Evolutionary conservation across 2,329 filamentous ascomycete species (phyloP).

Genomic region (Colletotrichum paranaense): DNA sequence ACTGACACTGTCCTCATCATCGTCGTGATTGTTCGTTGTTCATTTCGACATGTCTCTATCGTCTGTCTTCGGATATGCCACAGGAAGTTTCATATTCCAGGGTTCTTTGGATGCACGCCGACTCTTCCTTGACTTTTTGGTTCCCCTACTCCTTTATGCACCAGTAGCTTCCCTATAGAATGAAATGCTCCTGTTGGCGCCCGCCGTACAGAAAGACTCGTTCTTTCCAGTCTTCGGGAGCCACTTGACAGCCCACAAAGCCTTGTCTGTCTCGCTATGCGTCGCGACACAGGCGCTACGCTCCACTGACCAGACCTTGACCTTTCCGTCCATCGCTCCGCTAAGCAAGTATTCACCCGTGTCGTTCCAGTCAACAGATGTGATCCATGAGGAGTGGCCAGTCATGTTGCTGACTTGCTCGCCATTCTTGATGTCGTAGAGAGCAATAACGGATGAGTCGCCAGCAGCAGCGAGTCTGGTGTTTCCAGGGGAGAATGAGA

Average conservation of each 20-base stretch:
- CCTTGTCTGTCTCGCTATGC: conserved; percentile 88
- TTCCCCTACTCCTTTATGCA: conserved; percentile 2
- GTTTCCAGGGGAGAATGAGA: conserved; percentile 88
- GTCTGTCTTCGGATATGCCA: neutral
- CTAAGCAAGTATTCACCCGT: conserved; percentile 92
- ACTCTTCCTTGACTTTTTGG: neutral
- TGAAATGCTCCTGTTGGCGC: conserved; percentile 78
- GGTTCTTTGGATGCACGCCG: conserved; percentile 5
- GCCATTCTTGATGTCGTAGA: conserved; percentile 93
- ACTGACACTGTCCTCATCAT: neutral
- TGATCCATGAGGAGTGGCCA: conserved; percentile 88
- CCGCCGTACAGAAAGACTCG: conserved; percentile 82
- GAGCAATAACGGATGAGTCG: conserved; percentile 86
- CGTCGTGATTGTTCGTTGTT: neutral
- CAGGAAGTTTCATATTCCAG: neutral
- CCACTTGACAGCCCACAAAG: conserved; percentile 88
- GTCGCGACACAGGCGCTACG: conserved; percentile 88
- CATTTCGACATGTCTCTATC: conserved; percentile 1
- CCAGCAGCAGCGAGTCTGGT: conserved; percentile 90
- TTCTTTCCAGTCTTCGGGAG: conserved; percentile 76
- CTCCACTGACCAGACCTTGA: conserved; percentile 95
- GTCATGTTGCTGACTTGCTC: conserved; percentile 90
- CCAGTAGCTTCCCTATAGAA: conserved; percentile 90
- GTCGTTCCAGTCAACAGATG: conserved; percentile 91
- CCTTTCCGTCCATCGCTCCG: conserved; percentile 91